Base-by-base conservation (phyloP, 441 rosid genomes). In the Pelargonium australe region DNA sequence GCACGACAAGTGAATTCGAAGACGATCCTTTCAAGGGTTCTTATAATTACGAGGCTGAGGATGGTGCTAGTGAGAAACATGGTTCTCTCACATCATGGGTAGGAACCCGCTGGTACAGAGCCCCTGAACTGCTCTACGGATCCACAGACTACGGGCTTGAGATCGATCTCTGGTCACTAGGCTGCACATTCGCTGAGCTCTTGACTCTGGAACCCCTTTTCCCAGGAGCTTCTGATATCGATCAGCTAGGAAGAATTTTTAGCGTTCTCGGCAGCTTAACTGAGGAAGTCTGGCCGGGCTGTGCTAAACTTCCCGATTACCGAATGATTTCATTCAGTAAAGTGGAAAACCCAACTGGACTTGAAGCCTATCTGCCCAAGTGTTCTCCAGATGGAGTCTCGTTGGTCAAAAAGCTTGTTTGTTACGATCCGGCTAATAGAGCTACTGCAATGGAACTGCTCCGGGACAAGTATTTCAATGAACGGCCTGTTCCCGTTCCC, bases 71-170 rank as follows among this genome's bases (percentile, higher is more conserved):
- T 64, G 85, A 70, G 51, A 65, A 70, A 64, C 77, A 68, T 9
- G 92, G 89, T 67, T 80, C 81, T 9, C 83, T 95, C 79, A 95
- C 97, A 23, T 88, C 96, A 13, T 86, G 94, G 66, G 96, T 90
- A 34, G 97, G 99, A 57, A 94, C 97, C 20, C 88, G 97, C 17
- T 90, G 99, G 99, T 94, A 91, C 82, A 86, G 90, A 75, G 86
- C 96, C 16, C 94, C 97, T 4, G 97, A 94, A 76, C 89, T 91
- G 16, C 96, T 91, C 23, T 88, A 87, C 66, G 99, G 99, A 63
- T 94, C 96, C 66, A 81, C 83, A 4, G 77, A 83, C 78, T 90
- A 95, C 51, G 92, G 97, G 53, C 72, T 87, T 10, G 96, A 90
- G 80, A 77, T 90, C 37, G 96, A 95, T 77, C 79, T 91, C 10